Evolutionary conservation across 129 eudicot species (phyloP).

Genomic region (Flaveria trinervia): DNA sequence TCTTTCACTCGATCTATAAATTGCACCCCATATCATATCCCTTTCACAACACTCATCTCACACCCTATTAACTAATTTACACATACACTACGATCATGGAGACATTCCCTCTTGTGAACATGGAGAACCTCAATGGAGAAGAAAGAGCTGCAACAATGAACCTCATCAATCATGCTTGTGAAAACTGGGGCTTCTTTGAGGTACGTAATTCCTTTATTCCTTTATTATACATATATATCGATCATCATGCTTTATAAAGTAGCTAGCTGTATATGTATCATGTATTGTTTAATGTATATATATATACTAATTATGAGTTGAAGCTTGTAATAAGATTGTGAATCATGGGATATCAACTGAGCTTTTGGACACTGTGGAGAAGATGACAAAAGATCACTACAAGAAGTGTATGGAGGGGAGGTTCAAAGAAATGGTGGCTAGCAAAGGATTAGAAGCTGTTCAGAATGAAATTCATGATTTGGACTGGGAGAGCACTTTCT

Average conservation of each 20-base stretch:
- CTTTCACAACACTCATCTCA: slow-evolving; percentile 13
- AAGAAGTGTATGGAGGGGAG: slow-evolving; percentile 83
- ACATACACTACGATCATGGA: slow-evolving; percentile 15
- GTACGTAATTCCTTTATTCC: not conserved
- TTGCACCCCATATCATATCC: slow-evolving; percentile 31
- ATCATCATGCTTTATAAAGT: too few relatives aligned
- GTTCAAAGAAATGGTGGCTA: slow-evolving; percentile 83
- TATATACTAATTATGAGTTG: not conserved
- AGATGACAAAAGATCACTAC: slow-evolving; percentile 85
- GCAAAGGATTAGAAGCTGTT: slow-evolving; percentile 71
- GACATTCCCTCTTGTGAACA: slow-evolving; percentile 69
- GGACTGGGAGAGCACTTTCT: slow-evolving; percentile 98
- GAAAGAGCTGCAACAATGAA: slow-evolving; percentile 73
- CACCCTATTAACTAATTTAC: not conserved
- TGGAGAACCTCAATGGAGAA: slow-evolving; percentile 86
- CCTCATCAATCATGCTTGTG: slow-evolving; percentile 80
- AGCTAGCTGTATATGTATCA: too few relatives aligned
- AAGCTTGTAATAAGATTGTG: slow-evolving; percentile 44
- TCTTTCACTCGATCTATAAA: slow-evolving; percentile 49
- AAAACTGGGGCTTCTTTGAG: slow-evolving; percentile 98
- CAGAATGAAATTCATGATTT: slow-evolving; percentile 64
- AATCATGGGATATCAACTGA: slow-evolving; percentile 80
- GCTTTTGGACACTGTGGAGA: slow-evolving; percentile 89
- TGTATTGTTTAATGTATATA: not conserved
- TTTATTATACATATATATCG: too few relatives aligned